phyloP scores from a whole-genome alignment of 345 rosid species.

The Pseudoturritis turrita region DNA sequence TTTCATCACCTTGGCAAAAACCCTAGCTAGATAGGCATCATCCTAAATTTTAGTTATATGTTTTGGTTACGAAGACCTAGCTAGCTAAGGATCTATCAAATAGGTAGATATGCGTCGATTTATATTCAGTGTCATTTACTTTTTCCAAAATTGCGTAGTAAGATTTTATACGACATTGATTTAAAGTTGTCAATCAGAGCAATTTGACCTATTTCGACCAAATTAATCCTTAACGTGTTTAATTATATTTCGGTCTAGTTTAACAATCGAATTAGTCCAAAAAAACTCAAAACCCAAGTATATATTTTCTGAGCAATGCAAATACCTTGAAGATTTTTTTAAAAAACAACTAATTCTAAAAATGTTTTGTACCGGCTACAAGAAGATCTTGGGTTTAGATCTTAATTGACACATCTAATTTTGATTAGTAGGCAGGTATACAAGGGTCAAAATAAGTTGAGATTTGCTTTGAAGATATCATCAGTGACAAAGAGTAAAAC shows the following conservation, averaged over 20 bases:
- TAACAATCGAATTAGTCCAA: neutral
- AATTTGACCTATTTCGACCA: neutral
- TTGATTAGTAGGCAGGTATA: neutral
- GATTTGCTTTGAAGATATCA: neutral
- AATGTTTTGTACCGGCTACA: neutral
- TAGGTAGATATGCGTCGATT: slow-evolving; percentile 23
- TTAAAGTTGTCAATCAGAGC: neutral
- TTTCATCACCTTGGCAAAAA: slow-evolving; percentile 5
- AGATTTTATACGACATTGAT: slow-evolving; percentile 6
- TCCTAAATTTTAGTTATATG: neutral
- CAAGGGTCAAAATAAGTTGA: slow-evolving; percentile 20
- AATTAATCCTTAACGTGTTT: neutral
- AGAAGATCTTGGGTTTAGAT: neutral
- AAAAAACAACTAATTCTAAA: neutral
- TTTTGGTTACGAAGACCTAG: slow-evolving; percentile 12
- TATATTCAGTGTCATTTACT: neutral
- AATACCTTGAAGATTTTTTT: neutral
- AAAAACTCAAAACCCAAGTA: neutral
- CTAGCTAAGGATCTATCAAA: slow-evolving; percentile 1
- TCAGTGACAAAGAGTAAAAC: slow-evolving; percentile 28
- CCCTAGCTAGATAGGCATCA: slow-evolving; percentile 10
- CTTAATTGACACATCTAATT: neutral
- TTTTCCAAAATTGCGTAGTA: slow-evolving; percentile 1
- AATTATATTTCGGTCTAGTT: neutral
- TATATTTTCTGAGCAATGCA: neutral